Evolutionary conservation across 306 rosid genomes (phyloP).

Genomic region (Hippophae gyantsensis): DNA sequence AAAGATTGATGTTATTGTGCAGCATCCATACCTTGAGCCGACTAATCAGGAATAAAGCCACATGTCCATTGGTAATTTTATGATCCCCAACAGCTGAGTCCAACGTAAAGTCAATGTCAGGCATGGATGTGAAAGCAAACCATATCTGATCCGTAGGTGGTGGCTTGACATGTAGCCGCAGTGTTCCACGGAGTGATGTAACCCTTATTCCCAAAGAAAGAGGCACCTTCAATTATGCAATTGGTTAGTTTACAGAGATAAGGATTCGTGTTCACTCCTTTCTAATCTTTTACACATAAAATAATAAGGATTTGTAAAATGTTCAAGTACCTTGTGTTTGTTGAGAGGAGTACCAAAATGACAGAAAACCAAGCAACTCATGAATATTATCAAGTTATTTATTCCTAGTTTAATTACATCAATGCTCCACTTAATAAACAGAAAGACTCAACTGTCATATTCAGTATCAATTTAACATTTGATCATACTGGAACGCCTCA

Average conservation of each 20-base stretch:
- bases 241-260: constrained; percentile 19
- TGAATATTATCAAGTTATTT: too few species aligned
- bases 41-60: constrained; percentile 54
- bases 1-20: constrained; percentile 1
- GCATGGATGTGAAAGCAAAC: constrained; percentile 90
- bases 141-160: constrained; percentile 93
- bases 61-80: constrained; percentile 59
- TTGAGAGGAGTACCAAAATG: too few species aligned
- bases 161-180: constrained; percentile 80
- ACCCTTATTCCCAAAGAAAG: constrained; percentile 65
- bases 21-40: constrained; percentile 60
- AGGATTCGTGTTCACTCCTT: neutral
- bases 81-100: constrained; percentile 81
- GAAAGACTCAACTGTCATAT: neutral
- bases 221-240: constrained; percentile 61
- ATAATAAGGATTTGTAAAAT: too few species aligned
- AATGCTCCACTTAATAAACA: neutral
- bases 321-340: too few species aligned
- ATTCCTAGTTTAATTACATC: too few species aligned
- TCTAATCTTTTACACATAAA: too few species aligned
- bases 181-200: constrained; percentile 71
- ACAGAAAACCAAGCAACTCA: too few species aligned
- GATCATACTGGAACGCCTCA: neutral
- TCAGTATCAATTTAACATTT: neutral
- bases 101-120: constrained; percentile 63